Evolutionary conservation across 768 basidiomycete species (phyloP).

Genomic region (Termitomyces bulborhizus): DNA sequence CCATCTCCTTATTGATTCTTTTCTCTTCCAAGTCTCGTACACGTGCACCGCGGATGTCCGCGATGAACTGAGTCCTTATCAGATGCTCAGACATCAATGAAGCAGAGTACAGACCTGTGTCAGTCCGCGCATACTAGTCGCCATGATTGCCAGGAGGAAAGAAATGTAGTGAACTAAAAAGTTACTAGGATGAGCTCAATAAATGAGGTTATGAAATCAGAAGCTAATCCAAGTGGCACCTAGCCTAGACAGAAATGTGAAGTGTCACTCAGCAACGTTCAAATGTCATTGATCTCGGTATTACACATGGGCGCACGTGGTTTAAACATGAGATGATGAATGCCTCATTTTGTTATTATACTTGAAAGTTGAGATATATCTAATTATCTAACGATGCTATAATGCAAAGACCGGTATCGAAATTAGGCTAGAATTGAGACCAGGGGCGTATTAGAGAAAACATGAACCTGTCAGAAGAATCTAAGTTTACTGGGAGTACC

Average conservation of each 20-base stretch:
- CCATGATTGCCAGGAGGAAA: conserved; percentile 45
- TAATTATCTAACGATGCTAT: background rate
- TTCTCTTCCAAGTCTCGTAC: conserved; percentile 98
- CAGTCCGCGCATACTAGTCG: conserved; percentile 85
- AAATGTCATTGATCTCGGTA: too few species aligned
- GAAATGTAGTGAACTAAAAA: background rate
- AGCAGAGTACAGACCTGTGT: conserved; percentile 60
- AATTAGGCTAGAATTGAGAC: background rate
- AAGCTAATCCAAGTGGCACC: background rate
- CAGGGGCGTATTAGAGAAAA: background rate
- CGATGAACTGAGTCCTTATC: conserved; percentile 72
- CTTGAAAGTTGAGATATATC: background rate
- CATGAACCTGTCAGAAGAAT: conserved; percentile 19
- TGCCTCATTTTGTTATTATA: too few species aligned
- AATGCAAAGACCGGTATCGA: background rate
- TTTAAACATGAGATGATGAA: background rate
- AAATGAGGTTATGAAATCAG: background rate
- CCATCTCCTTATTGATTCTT: conserved; percentile 99
- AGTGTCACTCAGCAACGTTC: background rate
- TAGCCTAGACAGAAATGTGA: background rate
- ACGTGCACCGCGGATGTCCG: conserved; percentile 94
- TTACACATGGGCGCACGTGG: background rate
- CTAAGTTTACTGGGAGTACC: conserved; percentile 57
- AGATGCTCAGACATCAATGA: conserved; percentile 5
- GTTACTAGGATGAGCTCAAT: background rate